Conservation (phyloP, 352 stramenopile species). For the Peronospora tabacina region DNA sequence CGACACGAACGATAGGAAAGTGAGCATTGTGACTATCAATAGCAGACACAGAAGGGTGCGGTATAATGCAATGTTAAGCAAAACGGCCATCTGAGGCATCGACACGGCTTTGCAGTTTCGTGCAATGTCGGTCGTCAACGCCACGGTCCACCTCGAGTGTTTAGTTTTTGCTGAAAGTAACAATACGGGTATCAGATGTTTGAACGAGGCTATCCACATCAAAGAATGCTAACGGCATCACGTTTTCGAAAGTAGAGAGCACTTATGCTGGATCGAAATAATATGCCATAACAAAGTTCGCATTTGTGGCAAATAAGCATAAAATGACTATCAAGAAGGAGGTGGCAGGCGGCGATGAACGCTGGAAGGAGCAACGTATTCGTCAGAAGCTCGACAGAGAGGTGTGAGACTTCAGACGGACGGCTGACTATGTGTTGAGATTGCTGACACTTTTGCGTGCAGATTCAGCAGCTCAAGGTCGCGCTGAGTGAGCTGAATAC, state of each 20-base stretch:
- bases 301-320: slow-evolving; percentile 3
- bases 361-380: slow-evolving; percentile 42
- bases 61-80: too few species aligned
- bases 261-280: neutral
- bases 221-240: too few species aligned
- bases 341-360: slow-evolving; percentile 21
- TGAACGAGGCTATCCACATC: neutral
- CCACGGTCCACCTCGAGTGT: neutral
- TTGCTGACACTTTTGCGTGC: slow-evolving; percentile 1
- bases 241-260: neutral
- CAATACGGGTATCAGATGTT: neutral
- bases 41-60: too few species aligned
- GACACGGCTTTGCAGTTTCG: neutral
- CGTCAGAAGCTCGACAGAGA: slow-evolving; percentile 37
- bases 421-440: neutral
- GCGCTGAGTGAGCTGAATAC: slow-evolving; percentile 63
- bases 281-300: neutral
- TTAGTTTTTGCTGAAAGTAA: neutral
- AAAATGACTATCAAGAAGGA: slow-evolving; percentile 28
- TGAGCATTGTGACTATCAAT: too few species aligned
- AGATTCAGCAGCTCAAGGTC: slow-evolving; percentile 78
- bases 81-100: neutral
- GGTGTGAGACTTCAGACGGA: slow-evolving; percentile 6
- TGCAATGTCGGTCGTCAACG: neutral
- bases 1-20: too few species aligned